Evolutionary conservation across 768 basidiomycete genomes (phyloP), one percentile per base, ranked within the genome.

Genomic region (Rhodotorula babjevae): DNA sequence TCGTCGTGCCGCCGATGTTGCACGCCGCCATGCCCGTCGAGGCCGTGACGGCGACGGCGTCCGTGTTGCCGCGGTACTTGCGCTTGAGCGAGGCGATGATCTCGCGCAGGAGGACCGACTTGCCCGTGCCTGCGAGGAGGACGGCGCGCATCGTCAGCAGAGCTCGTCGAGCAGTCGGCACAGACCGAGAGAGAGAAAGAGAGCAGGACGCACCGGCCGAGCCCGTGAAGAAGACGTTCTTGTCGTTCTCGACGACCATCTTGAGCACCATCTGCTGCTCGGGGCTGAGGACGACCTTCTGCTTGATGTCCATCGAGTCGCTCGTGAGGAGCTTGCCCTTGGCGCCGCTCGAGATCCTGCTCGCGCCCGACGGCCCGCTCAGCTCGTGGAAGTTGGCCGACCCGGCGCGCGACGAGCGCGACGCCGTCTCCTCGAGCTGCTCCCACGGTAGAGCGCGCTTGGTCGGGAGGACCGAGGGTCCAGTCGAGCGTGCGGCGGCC

Each of bases 21-120:
- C 93, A 96, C 11, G 95, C 95, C 14, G 95, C 95, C 77, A 98
- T 96, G 57, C 93, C 93, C 33, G 94, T 97, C 8, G 93, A 93
- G 16, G 96, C 96, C 7, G 95, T 97, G 69, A 99, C 87, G 19
- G 93, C 94, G 31, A 98, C 87, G 27, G 73, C 74, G 64, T 78
- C 77, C 19, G 65, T 42, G 27, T 56, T 66, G 11, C 83, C 88
- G 19, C 72, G 68, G 78, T 85, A 81, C 74, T 84, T 87, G 77
- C 84, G 87, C 59, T 84, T 85, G 63, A 99, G 83, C 2, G 84
- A 82, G 76, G 86, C 86, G 80, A 97, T 96, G 61, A 97, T 94
- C 81, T 94, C 92, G 25, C 93, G 86, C 27, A 98, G 84, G 7
- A 98, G 85, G 36, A 98, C 92, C 7, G 94, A 97, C 82, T 98